Conservation (phyloP, 805 yeast genomes). For the Maudiozyma barnettii region DNA sequence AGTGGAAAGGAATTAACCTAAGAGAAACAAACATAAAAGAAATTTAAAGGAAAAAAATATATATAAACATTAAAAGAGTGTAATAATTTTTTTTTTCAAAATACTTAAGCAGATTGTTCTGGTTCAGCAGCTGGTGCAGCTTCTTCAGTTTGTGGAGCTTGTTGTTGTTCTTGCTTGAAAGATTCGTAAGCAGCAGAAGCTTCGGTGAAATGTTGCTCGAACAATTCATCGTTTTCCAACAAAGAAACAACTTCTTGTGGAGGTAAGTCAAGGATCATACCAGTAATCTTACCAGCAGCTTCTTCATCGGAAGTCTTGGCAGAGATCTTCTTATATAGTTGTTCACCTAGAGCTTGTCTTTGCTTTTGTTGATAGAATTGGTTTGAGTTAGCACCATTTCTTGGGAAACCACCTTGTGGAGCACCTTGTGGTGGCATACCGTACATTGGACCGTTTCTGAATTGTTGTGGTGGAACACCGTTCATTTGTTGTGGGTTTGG, state of each 20-base stretch:
- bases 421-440: conserved; percentile 70
- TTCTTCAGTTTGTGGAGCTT: conserved; percentile 3
- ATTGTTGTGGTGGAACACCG: conserved; percentile 61
- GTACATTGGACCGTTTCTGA: conserved; percentile 70
- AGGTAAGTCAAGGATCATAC: conserved; percentile 96
- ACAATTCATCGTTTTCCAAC: conserved; percentile 81
- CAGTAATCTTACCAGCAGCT: conserved; percentile 97
- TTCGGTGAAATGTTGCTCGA: conserved; percentile 86
- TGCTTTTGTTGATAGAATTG: conserved; percentile 75
- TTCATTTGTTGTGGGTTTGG: conserved; percentile 78
- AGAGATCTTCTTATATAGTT: conserved; percentile 84
- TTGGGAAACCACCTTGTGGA: conserved; percentile 45
- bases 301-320: conserved; percentile 83
- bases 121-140: conserved; percentile 6
- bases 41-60: not conserved
- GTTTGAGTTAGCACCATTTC: conserved; percentile 25
- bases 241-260: conserved; percentile 81
- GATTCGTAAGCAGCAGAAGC: conserved; percentile 91
- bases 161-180: conserved; percentile 51
- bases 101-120: conserved; percentile 3
- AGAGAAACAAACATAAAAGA: not conserved
- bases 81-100: not conserved
- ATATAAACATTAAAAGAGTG: not conserved
- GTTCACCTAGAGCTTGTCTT: conserved; percentile 97
- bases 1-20: not conserved